phyloP scores from a whole-genome alignment of 2,329 filamentous ascomycete genomes.

The Fusarium humuli region DNA sequence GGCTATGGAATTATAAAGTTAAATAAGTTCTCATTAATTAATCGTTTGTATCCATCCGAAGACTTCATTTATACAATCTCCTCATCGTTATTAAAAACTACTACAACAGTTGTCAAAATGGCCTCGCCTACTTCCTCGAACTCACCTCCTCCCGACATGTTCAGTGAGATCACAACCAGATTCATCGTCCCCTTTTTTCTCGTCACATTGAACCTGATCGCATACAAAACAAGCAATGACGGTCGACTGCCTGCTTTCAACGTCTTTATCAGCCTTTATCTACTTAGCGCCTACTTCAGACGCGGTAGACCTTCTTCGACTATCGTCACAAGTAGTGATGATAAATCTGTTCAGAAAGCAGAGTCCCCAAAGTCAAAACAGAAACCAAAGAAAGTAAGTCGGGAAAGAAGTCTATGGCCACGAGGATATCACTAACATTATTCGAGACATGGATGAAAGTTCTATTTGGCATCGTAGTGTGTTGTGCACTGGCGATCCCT shows the following conservation, averaged over 20 bases:
- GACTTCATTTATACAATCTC: neutral
- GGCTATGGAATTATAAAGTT: neutral
- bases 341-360: neutral
- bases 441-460: neutral
- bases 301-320: no score
- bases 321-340: neutral
- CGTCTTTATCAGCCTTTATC: neutral
- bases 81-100: neutral
- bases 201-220: neutral
- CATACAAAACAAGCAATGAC: neutral
- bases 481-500: neutral
- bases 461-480: neutral
- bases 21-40: neutral
- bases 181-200: neutral
- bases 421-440: neutral
- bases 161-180: neutral
- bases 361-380: neutral
- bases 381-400: neutral
- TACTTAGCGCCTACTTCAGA: slow-evolving; percentile 3
- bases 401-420: rapidly evolving
- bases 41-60: neutral
- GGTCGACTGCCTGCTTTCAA: neutral
- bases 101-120: neutral
- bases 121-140: neutral
- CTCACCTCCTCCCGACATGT: neutral